phyloP scores from a whole-genome alignment of 148 eudicot species.

The Nepenthes gracilis region DNA sequence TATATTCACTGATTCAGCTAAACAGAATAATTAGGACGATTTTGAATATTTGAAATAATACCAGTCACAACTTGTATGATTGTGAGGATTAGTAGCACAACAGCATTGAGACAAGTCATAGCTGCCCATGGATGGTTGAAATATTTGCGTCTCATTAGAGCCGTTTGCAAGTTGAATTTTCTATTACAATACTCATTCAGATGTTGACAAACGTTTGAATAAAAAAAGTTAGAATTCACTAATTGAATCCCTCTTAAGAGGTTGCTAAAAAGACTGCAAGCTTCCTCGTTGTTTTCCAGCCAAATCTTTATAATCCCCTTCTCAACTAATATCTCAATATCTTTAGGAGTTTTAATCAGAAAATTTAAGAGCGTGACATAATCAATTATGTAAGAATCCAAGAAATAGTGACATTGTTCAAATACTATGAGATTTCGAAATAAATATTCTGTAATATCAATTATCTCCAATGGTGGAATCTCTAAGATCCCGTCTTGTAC shows the following conservation, averaged over 20 bases:
- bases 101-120: conserved; percentile 24
- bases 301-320: conserved; percentile 15
- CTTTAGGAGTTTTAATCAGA: conserved; percentile 14
- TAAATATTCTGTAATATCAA: conserved; percentile 6
- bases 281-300: conserved; percentile 12
- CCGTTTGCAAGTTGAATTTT: conserved; percentile 15
- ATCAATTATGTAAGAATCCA: conserved; percentile 18
- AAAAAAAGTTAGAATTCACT: conserved; percentile 11
- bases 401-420: conserved; percentile 9
- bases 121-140: conserved; percentile 32
- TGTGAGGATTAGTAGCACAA: conserved; percentile 23
- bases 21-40: not conserved
- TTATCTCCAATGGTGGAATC: conserved; percentile 6
- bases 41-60: not conserved
- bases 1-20: no score
- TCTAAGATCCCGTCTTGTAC: conserved; percentile 7
- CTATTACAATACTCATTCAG: conserved; percentile 19
- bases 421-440: conserved; percentile 12
- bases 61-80: conserved; percentile 20
- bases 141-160: conserved; percentile 17
- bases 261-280: conserved; percentile 9
- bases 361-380: conserved; percentile 9
- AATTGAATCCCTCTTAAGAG: not conserved
- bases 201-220: conserved; percentile 8
- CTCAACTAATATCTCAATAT: conserved; percentile 11